Conservation (phyloP, 306 rosid genomes). For the Pterocarpus santalinus region DNA sequence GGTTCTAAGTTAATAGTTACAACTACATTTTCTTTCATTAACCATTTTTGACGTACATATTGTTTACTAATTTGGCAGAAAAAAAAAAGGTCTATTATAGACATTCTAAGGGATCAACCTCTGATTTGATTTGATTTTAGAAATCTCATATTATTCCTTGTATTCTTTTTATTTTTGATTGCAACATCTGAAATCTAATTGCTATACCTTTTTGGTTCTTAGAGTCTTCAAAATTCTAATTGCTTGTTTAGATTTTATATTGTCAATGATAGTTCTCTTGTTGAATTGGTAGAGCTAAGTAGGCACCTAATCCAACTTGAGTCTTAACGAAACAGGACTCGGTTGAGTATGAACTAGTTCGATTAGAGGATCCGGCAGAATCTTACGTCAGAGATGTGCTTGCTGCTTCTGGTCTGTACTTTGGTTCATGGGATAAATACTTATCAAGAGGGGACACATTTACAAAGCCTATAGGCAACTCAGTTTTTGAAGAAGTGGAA, state of each 20-base stretch:
- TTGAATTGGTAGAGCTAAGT: constrained; percentile 63
- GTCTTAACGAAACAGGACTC: constrained; percentile 50
- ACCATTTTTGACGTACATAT: not conserved
- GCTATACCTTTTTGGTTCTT: not conserved
- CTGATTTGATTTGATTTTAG: not conserved
- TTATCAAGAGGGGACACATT: constrained; percentile 57
- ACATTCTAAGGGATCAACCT: not conserved
- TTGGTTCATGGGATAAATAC: constrained; percentile 62
- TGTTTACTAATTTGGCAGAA: too few species aligned
- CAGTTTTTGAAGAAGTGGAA: constrained; percentile 81
- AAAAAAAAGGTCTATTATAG: too few species aligned
- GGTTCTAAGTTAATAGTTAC: not conserved
- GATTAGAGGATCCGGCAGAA: constrained; percentile 67
- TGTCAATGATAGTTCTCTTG: constrained; percentile 15
- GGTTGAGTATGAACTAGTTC: constrained; percentile 55
- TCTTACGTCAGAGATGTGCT: constrained; percentile 76
- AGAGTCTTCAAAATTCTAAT: not conserved
- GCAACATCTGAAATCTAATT: not conserved
- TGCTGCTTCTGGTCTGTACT: constrained; percentile 78
- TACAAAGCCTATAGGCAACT: constrained; percentile 63
- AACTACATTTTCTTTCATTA: not conserved
- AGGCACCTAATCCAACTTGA: constrained; percentile 77
- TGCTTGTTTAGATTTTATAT: constrained; percentile 23
- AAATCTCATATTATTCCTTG: not conserved
- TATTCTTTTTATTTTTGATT: not conserved